A percentile compares a stretch with the other conserved stretches of the same genome.
Evolutionary conservation across 495 filamentous ascomycete genomes (phyloP).

Genomic region (Hyphodiscus hymeniophilus): DNA sequence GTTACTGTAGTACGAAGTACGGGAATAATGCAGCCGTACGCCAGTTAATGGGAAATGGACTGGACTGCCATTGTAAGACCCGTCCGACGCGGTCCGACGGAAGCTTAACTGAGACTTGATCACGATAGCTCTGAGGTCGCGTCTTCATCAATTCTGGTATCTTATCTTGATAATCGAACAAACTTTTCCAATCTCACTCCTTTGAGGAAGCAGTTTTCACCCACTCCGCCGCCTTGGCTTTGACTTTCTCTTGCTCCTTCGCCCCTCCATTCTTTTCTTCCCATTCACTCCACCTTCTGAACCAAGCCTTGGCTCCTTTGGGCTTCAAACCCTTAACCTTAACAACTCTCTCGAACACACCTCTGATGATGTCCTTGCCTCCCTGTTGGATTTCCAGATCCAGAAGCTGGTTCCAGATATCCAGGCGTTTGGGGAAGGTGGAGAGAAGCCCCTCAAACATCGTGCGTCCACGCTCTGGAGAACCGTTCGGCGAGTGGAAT

Average conservation of each 20-base stretch:
- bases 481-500: constrained; percentile 75
- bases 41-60: too few relatives aligned
- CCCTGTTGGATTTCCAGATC: constrained; percentile 69
- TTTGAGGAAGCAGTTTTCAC: constrained; percentile 13
- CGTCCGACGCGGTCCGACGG: too few relatives aligned
- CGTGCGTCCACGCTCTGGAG: constrained; percentile 85
- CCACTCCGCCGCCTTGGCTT: constrained; percentile 66
- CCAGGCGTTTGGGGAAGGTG: constrained; percentile 78
- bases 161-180: too few relatives aligned
- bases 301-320: constrained; percentile 70
- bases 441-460: constrained; percentile 84
- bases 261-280: constrained; percentile 66
- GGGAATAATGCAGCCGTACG: too few relatives aligned
- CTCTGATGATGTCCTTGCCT: constrained; percentile 54
- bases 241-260: constrained; percentile 64
- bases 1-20: too few relatives aligned
- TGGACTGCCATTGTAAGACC: too few relatives aligned
- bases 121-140: too few relatives aligned
- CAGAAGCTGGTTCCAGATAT: constrained; percentile 86
- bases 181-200: neutral
- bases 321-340: constrained; percentile 61
- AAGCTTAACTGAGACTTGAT: too few relatives aligned
- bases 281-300: constrained; percentile 74
- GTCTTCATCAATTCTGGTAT: too few relatives aligned
- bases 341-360: constrained; percentile 72